Base-by-base conservation (phyloP, 163 green algal species). In the Scenedesmus sp. region DNA sequence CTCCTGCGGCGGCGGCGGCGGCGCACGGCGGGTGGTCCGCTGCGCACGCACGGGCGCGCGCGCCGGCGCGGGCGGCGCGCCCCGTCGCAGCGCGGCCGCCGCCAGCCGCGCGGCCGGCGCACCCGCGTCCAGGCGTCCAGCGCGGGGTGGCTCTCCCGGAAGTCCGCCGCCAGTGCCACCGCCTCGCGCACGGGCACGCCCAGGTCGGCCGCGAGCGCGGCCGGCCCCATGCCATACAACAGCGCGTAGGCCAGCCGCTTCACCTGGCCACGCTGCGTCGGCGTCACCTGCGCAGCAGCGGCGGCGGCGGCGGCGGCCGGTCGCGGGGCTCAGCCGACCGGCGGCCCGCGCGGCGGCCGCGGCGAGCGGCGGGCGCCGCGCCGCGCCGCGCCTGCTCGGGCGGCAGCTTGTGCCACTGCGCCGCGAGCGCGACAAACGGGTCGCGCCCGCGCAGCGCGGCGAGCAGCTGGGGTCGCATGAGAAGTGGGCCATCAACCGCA, bases 401-500 rank as follows among this genome's bases (percentile, higher is more conserved):
- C n/a, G n/a, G n/a, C 45, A 42, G 44, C 24, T 58, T 47, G 34
- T 88, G 85, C 91, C 92, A 96, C 45, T 85, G 58, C 1, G 87
- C 84, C 4, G 93, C 93, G 51, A 96, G 74, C 39, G 83, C 60
- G 13, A 28, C 81, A 82, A 97, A 97, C 34, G 90, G 88, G 78
- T 97, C 92, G 7, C 2, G 7, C 28, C 26, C 87, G 71, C 0
- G 51, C 34, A 98, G 83, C 44, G 94, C 71, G 3, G 24, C 69
- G 26, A 86, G 60, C 83, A 98, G 89, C 9, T 28, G 83, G 50
- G 17, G 58, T 98, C 95, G 0, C 81, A 67, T 1, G 77, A 89
- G 56, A 98, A 92, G 87, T 98, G 95, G 29, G 95, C 95, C 89
- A 98, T 95, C 15, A 98, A 53, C 24, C 92, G 84, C 63, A 96